phyloP scores from a whole-genome alignment of 306 rosid genomes.

The Fragaria ananassa region DNA sequence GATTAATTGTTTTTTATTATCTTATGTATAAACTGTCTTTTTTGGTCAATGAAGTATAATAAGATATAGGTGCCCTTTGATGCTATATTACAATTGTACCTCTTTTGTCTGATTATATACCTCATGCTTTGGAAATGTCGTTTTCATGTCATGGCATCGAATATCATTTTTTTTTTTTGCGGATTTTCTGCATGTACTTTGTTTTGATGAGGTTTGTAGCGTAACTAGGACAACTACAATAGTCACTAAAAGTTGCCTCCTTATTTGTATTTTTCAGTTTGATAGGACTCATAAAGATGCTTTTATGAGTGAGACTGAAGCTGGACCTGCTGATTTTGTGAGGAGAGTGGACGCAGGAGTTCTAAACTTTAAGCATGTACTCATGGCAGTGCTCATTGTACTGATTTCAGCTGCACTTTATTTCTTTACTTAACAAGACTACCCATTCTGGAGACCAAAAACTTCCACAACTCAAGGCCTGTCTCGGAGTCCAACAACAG shows the following conservation, averaged over 20 bases:
- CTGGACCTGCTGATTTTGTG: conserved; percentile 29
- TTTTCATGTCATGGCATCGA: background rate
- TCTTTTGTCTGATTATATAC: background rate
- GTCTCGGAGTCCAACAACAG: too few relatives aligned
- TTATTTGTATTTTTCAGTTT: conserved; percentile 35
- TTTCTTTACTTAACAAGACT: conserved; percentile 20
- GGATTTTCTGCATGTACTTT: background rate
- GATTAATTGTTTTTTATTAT: too few relatives aligned
- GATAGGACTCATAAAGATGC: conserved; percentile 31
- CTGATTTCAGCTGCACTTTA: conserved; percentile 47
- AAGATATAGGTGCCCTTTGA: background rate
- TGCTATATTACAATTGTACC: background rate
- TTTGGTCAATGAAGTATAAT: background rate
- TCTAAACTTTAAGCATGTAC: conserved; percentile 46
- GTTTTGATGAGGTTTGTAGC: background rate
- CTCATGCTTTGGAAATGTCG: background rate
- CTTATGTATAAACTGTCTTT: background rate
- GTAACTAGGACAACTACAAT: conserved; percentile 1
- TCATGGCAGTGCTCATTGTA: conserved; percentile 41
- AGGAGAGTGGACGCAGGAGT: conserved; percentile 84
- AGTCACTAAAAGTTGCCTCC: background rate
- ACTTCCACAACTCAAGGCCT: too few relatives aligned
- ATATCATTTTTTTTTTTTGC: background rate
- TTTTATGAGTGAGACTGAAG: conserved; percentile 28
- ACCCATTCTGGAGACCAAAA: background rate